Evolutionary conservation across 495 filamentous ascomycete genomes (phyloP).

Genomic region (Bacidia rubella): DNA sequence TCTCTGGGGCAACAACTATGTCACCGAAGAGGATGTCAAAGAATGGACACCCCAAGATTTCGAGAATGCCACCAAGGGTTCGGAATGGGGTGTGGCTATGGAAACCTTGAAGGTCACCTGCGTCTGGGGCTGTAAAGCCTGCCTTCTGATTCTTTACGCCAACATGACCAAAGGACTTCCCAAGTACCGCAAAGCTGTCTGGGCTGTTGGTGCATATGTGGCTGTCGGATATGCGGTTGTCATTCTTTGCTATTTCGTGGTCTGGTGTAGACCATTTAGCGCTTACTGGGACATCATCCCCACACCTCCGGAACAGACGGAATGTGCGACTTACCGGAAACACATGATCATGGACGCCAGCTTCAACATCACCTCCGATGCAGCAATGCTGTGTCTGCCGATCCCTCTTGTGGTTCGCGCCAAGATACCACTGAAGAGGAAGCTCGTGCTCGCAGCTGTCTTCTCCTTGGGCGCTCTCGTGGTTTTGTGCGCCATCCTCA

Average conservation of each 20-base stretch:
- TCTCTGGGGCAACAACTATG: slow-evolving; percentile 37
- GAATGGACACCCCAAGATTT: slow-evolving; percentile 34
- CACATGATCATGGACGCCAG: slow-evolving; percentile 54
- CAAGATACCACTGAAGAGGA: slow-evolving; percentile 35
- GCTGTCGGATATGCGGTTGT: slow-evolving; percentile 43
- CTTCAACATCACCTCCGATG: slow-evolving; percentile 53
- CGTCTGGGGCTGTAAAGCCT: slow-evolving; percentile 42
- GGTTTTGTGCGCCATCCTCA: slow-evolving; percentile 44
- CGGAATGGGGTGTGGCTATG: slow-evolving; percentile 39
- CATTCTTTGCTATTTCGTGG: slow-evolving; percentile 46
- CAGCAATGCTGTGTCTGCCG: slow-evolving; percentile 46
- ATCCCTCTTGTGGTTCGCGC: slow-evolving; percentile 45
- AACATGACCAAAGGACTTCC: slow-evolving; percentile 32
- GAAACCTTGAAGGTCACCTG: slow-evolving; percentile 30
- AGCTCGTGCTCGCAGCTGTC: slow-evolving; percentile 35
- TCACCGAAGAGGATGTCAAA: slow-evolving; percentile 32
- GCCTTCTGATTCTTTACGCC: slow-evolving; percentile 40
- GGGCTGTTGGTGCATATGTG: slow-evolving; percentile 39
- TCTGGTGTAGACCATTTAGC: slow-evolving; percentile 48
- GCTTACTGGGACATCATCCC: slow-evolving; percentile 44
- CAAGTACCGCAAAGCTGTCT: slow-evolving; percentile 37
- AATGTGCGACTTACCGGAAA: slow-evolving; percentile 18
- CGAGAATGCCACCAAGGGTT: slow-evolving; percentile 32
- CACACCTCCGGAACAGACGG: slow-evolving; percentile 9
- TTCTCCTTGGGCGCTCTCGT: slow-evolving; percentile 48